Base-by-base conservation (phyloP, 495 filamentous ascomycete genomes). In the Aspergillus haitiensis region DNA sequence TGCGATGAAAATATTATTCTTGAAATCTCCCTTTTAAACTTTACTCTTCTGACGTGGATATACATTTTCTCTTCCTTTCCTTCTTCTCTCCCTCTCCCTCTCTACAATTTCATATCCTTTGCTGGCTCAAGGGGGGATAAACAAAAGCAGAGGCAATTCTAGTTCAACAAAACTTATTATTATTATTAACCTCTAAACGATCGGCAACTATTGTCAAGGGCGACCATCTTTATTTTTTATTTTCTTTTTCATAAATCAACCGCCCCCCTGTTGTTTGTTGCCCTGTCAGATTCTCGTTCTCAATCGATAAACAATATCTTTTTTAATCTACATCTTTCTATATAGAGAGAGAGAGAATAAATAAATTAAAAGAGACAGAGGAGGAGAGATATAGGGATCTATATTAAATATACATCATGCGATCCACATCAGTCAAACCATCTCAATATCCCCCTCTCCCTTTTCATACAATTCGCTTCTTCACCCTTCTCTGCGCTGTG, bases 371-470 rank as follows among this genome's bases (percentile, higher is more conserved):
- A 27, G 3, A 11, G n/a, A 40, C 10, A 11, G 37, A 40, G 37
- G n/a, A n/a, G 1, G 37, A 40, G n/a, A 40, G 11, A 5, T 16
- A 21, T 16, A n/a, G n/a, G n/a, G n/a, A n/a, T 10, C 3, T 18
- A 18, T 47, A 10, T 9, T 8, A 47, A 9, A 9, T 18, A n/a
- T 18, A 27, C 61, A 68, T 33, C 51, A 77, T 75, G 72, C 66
- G 68, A 18, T 67, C 72, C 51, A 69, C 59, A 65, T 65, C 72
- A 7, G 72, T 74, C 15, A 75, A 78, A 55, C 86, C 84, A 11
- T 84, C 84, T 6, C 73, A 73, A 31, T 89, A 88, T 66, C 83
- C 82, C 35, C 58, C 74, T 3, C 58, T 86, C 12, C 75, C 80
- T 1, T 90, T 88, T 68, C 83, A 90, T 64, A 55, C 73, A 45